Base-by-base conservation (phyloP, 805 yeast species). In the Danielia oregonensis region DNA sequence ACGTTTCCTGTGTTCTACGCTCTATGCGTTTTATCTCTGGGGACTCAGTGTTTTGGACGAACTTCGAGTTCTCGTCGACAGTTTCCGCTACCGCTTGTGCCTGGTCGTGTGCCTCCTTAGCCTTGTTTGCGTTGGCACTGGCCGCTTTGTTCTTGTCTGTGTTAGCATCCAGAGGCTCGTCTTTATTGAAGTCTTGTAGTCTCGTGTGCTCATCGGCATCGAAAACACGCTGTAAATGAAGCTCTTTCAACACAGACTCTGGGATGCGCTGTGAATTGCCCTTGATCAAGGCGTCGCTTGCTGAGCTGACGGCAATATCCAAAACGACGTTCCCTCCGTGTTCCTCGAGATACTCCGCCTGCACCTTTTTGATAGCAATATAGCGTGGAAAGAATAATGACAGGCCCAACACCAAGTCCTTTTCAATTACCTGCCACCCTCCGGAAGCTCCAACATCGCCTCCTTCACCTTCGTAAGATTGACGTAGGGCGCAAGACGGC, bases 381-480 rank as follows among this genome's bases (percentile, higher is more conserved):
- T 48, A 76, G 25, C 66, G 63, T 31, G 57, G 56, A 30, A 53
- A 48, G 23, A 63, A 43, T 78, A 78, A 74, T 4, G 70, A 59
- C 15, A 52, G 44, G 4, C 69, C 68, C 36, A 77, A 58, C 12
- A 50, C 47, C 24, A 78, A 57, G 47, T 77, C 81, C 43, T 75
- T 75, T 15, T 65, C 64, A 17, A 73, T 41, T 32, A 59, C 55
- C 24, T 42, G 35, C 78, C 79, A 76, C 9, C 59, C 59, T 6
- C 56, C 57, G 17, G 33, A 29, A 2, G 26, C 33, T 11, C 37
- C 35, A 10, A 46, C 42, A 32, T 47, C 40, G 10, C 51, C 51
- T 24, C 40, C 43, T 1, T 26, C 17, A 5, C 50, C 50, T 5
- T 29, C 25, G 2, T 36, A 23, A 3, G 40, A 37, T 16, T 24